These are phyloP conservation scores for Delitschia confertaspora DNA, from an alignment of 495 filamentous ascomycete species.

Conservation along the genomic window DNA sequence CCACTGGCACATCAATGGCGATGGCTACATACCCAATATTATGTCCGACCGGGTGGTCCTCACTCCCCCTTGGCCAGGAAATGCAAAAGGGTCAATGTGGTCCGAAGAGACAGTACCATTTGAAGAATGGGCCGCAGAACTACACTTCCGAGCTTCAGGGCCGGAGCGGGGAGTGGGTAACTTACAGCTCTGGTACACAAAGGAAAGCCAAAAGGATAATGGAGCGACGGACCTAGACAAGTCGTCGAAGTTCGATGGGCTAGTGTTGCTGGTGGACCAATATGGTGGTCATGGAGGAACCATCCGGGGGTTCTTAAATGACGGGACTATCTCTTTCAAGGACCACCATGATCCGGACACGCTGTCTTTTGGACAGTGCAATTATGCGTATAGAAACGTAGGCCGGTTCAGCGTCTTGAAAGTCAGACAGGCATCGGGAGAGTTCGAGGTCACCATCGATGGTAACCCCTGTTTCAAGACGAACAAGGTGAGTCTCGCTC, in stretches of 20 bases:
- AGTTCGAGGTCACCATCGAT: constrained; percentile 74
- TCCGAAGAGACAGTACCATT: constrained; percentile 41
- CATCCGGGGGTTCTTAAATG: constrained; percentile 87
- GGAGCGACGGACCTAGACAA: constrained; percentile 74
- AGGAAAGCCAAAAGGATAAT: constrained; percentile 56
- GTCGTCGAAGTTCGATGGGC: constrained; percentile 70
- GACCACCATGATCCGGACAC: constrained; percentile 68
- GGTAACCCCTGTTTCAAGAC: constrained; percentile 76
- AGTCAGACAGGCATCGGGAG: constrained; percentile 54
- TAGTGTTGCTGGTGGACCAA: constrained; percentile 78
- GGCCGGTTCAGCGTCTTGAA: constrained; percentile 71
- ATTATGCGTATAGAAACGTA: constrained; percentile 83
- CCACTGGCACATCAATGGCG: constrained; percentile 59
- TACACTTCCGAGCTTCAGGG: constrained; percentile 81
- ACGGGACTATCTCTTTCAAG: constrained; percentile 75
- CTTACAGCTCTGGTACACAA: constrained; percentile 85
- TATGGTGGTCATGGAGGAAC: constrained; percentile 66
- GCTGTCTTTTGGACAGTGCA: constrained; percentile 88
- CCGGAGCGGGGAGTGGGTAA: constrained; percentile 81
- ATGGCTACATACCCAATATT: constrained; percentile 59
- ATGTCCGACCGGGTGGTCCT: constrained; percentile 88
- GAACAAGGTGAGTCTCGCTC: constrained; percentile 46
- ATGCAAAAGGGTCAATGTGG: constrained; percentile 77
- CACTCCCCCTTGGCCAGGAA: constrained; percentile 81
- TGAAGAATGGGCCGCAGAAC: constrained; percentile 64